Base-by-base conservation (phyloP, 441 rosid species). In the Gossypium schwendimanii region DNA sequence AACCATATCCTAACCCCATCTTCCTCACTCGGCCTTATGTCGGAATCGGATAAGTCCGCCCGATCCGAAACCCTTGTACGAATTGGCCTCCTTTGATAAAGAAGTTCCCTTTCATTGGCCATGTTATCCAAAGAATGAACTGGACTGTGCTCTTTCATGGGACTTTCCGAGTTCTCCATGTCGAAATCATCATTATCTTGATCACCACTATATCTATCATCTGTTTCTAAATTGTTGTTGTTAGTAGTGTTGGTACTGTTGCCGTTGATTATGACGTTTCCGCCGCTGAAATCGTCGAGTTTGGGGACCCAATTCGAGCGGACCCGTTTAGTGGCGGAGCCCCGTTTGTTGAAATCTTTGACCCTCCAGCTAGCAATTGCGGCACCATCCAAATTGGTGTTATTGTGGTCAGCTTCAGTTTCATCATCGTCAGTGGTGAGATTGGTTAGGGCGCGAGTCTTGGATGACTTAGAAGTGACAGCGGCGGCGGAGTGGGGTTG, bases 1-100 rank as follows among this genome's bases (percentile, higher is more conserved):
- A 94, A 78, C 98, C 98, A 94, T 74, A 88, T 90, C 77, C 91
- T 87, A 72, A 94, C 94, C 21, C 91, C 95, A 76, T 90, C 88
- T 72, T 82, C 84, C 31, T 78, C 89, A 64, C 76, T 73, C 68
- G 82, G 78, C 70, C 86, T 78, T 2, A 63, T 75, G 6, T 83
- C 87, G 53, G 79, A 80, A 74, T 87, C 87, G 0, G 90, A 88
- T 24, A 84, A 58, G 69, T 89, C 90, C 44, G 84, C 62, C 18
- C 86, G 85, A 63, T 79, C 86, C 6, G 50, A 63, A 69, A 73
- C 66, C 75, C 86, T 77, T 24, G 72, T 78, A 45, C 87, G 77
- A 24, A 59, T 72, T 47, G 68, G 15, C 67, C 81, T 80, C 65
- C 73, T 68, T 33, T 78, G 82, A 54, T 73, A 84, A 77, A 69